These are phyloP conservation scores for Paecilomyces dactylethromorphus DNA, from an alignment of 2,329 filamentous ascomycete species.

Conservation along the genomic window DNA sequence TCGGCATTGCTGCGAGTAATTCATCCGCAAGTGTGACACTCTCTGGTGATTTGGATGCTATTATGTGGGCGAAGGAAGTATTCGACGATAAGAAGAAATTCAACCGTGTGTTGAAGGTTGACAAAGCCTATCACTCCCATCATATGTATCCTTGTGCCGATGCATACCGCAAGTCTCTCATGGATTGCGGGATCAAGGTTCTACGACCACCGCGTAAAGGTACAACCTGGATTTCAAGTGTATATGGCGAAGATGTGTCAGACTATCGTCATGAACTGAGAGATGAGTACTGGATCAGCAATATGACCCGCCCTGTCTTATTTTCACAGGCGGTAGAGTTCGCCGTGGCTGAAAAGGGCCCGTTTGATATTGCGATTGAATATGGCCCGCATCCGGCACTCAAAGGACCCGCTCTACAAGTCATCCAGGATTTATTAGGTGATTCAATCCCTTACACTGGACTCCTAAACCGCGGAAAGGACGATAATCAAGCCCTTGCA, in stretches of 20 bases:
- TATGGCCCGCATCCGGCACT: not conserved
- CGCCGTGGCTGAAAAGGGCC: not conserved
- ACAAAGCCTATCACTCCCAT: constrained; percentile 40
- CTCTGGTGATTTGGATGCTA: constrained; percentile 35
- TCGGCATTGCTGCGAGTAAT: constrained; percentile 33
- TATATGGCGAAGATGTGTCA: too few species aligned
- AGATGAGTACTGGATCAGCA: constrained; percentile 31
- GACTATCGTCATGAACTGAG: not conserved
- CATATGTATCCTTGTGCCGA: constrained; percentile 27
- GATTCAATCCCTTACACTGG: too few species aligned
- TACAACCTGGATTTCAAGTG: constrained; percentile 19
- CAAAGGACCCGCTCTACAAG: not conserved
- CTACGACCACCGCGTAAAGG: constrained; percentile 16
- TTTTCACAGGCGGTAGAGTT: constrained; percentile 22
- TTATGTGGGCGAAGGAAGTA: constrained; percentile 21
- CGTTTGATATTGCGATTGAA: not conserved
- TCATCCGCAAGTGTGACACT: constrained; percentile 37
- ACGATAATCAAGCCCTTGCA: too few species aligned
- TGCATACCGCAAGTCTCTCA: constrained; percentile 10
- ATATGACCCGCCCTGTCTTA: constrained; percentile 29
- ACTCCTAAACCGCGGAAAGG: too few species aligned
- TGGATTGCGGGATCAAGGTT: constrained; percentile 5
- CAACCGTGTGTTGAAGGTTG: constrained; percentile 32
- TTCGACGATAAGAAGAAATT: constrained; percentile 33
- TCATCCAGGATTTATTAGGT: too few species aligned